Percentiles rank a stretch among this genome's conserved stretches.
Conservation (phyloP, 2,329 filamentous ascomycete genomes). For the Bimuria novae-zelandiae region DNA sequence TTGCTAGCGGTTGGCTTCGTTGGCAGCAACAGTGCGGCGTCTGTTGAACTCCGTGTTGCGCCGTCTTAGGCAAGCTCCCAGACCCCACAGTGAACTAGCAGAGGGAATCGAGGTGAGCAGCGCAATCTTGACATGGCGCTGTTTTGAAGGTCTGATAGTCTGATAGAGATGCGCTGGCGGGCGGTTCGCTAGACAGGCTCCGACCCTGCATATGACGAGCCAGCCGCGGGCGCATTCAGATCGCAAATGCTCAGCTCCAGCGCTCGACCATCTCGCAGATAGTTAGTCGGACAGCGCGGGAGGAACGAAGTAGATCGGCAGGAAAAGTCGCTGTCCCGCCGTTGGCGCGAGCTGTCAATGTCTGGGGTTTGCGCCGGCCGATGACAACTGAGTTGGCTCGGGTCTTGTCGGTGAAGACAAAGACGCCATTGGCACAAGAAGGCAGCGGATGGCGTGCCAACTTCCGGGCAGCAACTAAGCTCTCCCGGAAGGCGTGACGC, state of each 20-base stretch:
- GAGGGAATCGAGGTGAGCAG: constrained; percentile 5
- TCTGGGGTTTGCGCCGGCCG: constrained; percentile 10
- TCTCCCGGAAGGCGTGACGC: constrained; percentile 11
- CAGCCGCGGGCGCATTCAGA: constrained; percentile 28
- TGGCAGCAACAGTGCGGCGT: constrained; percentile 39
- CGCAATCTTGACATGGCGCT: constrained; percentile 2
- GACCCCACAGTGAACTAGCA: background rate
- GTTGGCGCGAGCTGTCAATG: constrained; percentile 31
- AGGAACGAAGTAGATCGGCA: constrained; percentile 31
- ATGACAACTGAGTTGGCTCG: constrained; percentile 4
- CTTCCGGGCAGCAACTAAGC: constrained; percentile 18
- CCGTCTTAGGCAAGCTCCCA: constrained; percentile 17
- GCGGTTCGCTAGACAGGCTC: constrained; percentile 2
- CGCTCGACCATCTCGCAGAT: constrained; percentile 25
- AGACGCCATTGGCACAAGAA: constrained; percentile 23
- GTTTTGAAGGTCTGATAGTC: background rate
- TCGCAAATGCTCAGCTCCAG: constrained; percentile 31
- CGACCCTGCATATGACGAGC: constrained; percentile 37
- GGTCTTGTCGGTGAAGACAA: constrained; percentile 41
- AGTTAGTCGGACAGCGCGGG: constrained; percentile 33
- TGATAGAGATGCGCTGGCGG: constrained; percentile 6
- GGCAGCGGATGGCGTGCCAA: constrained; percentile 11
- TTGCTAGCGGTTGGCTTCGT: constrained; percentile 36
- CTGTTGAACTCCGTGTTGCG: constrained; percentile 40
- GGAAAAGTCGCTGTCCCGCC: constrained; percentile 30